Evolutionary conservation across 2,329 filamentous ascomycete species (phyloP).

Genomic region (Ceratocystis colombiana): DNA sequence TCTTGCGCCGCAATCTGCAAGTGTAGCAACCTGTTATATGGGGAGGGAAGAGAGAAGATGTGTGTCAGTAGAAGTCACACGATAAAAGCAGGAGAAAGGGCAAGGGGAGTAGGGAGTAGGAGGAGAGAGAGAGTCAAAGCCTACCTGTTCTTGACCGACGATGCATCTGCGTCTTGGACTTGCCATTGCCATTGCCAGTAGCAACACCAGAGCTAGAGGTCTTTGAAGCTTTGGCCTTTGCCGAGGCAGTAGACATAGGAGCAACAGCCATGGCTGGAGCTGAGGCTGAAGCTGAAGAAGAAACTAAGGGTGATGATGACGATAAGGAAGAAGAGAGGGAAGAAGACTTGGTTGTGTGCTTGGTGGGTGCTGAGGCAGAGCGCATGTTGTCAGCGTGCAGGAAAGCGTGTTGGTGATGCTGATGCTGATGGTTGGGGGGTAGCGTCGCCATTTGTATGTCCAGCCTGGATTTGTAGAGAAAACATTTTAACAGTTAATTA

Average conservation of each 20-base stretch:
- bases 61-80: background rate
- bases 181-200: conserved; percentile 38
- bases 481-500: background rate
- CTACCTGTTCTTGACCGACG: conserved; percentile 78
- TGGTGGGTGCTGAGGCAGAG: conserved; percentile 26
- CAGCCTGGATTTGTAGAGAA: conserved; percentile 26
- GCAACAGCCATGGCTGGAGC: conserved; percentile 47
- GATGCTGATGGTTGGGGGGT: conserved; percentile 48
- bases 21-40: conserved; percentile 52
- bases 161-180: conserved; percentile 77
- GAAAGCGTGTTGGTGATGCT: conserved; percentile 34
- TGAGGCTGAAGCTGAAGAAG: conserved; percentile 44
- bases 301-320: conserved; percentile 53
- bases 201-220: conserved; percentile 34
- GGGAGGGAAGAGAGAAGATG: conserved; percentile 13
- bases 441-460: conserved; percentile 56
- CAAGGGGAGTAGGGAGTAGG: conserved; percentile 33
- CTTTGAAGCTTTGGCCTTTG: conserved; percentile 44
- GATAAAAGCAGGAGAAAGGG: conserved; percentile 4
- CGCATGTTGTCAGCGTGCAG: conserved; percentile 37
- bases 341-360: conserved; percentile 46
- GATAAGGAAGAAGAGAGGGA: conserved; percentile 46
- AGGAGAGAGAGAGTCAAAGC: conserved; percentile 25
- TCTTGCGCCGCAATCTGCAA: conserved; percentile 56
- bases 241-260: conserved; percentile 39